These are phyloP conservation scores for Mortierella sp. DNA, from an alignment of 371 early-diverging fungal genomes.

Conservation along the genomic window DNA sequence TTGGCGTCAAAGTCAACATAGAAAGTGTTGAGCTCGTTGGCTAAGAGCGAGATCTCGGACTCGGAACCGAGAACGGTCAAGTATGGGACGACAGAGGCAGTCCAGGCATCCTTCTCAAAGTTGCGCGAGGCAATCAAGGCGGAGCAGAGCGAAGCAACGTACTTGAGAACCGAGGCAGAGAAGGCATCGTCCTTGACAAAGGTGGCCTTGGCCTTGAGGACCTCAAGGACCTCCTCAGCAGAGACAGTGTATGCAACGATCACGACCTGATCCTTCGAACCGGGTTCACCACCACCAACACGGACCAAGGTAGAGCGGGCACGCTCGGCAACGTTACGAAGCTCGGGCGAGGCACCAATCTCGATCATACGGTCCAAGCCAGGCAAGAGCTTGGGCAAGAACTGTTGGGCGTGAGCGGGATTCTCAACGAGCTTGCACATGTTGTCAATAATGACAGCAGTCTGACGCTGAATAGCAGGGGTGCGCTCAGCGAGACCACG, in stretches of 20 bases:
- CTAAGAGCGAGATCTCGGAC: constrained; percentile 43
- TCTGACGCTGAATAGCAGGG: constrained; percentile 78
- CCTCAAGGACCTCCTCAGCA: constrained; percentile 36
- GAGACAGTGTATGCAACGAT: constrained; percentile 37
- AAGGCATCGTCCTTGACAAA: constrained; percentile 56
- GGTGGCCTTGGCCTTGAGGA: constrained; percentile 38
- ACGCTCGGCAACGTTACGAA: constrained; percentile 72
- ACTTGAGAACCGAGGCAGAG: constrained; percentile 57
- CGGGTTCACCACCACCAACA: constrained; percentile 65
- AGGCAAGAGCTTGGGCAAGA: constrained; percentile 84
- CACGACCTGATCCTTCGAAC: constrained; percentile 41
- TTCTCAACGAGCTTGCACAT: constrained; percentile 87
- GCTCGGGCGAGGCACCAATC: constrained; percentile 84
- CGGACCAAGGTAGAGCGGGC: constrained; percentile 66
- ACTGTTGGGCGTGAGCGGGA: constrained; percentile 83
- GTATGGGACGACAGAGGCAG: constrained; percentile 61
- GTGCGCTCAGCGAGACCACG: constrained; percentile 77
- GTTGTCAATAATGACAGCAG: constrained; percentile 87
- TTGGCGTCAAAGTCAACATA: constrained; percentile 57
- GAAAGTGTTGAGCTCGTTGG: constrained; percentile 50
- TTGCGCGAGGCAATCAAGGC: constrained; percentile 63
- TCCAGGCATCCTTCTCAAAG: constrained; percentile 63
- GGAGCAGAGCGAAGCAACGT: constrained; percentile 58
- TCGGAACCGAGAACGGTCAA: constrained; percentile 63
- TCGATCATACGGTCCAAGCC: constrained; percentile 81